These are phyloP conservation scores for Panicum hallii DNA, from an alignment of 202 grass and related monocot genomes.

Conservation along the genomic window DNA sequence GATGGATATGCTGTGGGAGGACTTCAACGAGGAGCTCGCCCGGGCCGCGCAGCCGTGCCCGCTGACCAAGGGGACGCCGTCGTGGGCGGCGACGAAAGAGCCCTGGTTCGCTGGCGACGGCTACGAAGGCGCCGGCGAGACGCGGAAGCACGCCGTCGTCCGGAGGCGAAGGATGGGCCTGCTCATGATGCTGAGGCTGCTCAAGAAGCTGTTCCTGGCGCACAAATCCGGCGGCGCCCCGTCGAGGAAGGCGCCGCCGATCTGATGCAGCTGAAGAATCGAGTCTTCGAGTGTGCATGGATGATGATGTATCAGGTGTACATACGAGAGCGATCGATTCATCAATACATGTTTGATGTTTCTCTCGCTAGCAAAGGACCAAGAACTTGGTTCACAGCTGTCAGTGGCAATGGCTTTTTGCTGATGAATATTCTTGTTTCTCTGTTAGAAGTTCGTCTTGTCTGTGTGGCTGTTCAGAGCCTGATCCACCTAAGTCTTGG, in stretches of 20 bases:
- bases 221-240: constrained; percentile 42
- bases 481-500: neutral
- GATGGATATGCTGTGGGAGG: constrained; percentile 98
- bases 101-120: constrained; percentile 13
- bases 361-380: neutral
- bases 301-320: constrained; percentile 43
- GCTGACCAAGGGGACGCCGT: constrained; percentile 40
- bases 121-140: neutral
- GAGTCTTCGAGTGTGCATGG: neutral
- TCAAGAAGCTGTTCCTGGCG: constrained; percentile 82
- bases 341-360: constrained; percentile 35
- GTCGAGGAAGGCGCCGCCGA: constrained; percentile 43
- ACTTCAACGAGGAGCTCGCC: constrained; percentile 88
- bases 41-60: constrained; percentile 43
- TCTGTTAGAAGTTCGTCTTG: neutral
- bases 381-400: neutral
- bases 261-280: constrained; percentile 27
- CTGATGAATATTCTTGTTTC: constrained; percentile 32
- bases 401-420: neutral
- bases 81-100: constrained; percentile 24
- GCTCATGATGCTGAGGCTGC: constrained; percentile 74
- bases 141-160: constrained; percentile 55
- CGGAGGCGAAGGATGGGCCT: constrained; percentile 60
- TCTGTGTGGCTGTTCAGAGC: neutral
- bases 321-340: constrained; percentile 15